A percentile compares a stretch with the other conserved stretches of the same genome.
phyloP scores from a whole-genome alignment of 305 asterid species.

The Withania somnifera region DNA sequence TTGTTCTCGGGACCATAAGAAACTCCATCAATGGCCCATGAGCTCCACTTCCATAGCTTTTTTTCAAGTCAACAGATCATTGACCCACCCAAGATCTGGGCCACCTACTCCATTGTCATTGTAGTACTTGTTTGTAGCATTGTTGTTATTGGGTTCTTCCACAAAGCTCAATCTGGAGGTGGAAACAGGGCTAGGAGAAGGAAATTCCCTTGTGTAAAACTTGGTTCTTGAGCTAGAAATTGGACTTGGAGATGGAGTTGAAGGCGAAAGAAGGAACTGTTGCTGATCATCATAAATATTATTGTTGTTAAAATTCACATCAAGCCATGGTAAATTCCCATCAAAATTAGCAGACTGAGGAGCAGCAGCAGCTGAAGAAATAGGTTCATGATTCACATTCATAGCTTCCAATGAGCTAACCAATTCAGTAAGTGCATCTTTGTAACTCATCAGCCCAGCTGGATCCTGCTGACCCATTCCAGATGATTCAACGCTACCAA shows the following conservation, averaged over 20 bases:
- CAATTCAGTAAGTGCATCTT: constrained; percentile 45
- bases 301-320: constrained; percentile 25
- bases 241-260: constrained; percentile 38
- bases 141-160: constrained; percentile 17
- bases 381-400: constrained; percentile 15
- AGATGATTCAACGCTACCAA: constrained; percentile 5
- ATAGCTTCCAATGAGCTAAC: constrained; percentile 56
- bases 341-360: neutral
- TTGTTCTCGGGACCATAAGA: neutral
- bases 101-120: constrained; percentile 29
- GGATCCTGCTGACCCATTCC: constrained; percentile 7
- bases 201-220: constrained; percentile 14
- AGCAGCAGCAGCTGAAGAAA: neutral
- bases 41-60: neutral
- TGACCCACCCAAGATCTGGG: constrained; percentile 80
- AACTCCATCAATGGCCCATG: neutral
- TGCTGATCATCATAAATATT: constrained; percentile 23
- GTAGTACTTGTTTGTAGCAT: constrained; percentile 9
- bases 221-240: neutral
- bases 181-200: neutral
- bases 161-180: constrained; percentile 23
- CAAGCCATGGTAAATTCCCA: constrained; percentile 27
- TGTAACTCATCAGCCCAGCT: constrained; percentile 24
- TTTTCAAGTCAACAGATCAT: constrained; percentile 54
- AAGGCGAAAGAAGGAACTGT: constrained; percentile 56